Evolutionary conservation across 106 monocot species (phyloP), one percentile per base, ranked within the genome.

Genomic region (Dendrobium nobile): DNA sequence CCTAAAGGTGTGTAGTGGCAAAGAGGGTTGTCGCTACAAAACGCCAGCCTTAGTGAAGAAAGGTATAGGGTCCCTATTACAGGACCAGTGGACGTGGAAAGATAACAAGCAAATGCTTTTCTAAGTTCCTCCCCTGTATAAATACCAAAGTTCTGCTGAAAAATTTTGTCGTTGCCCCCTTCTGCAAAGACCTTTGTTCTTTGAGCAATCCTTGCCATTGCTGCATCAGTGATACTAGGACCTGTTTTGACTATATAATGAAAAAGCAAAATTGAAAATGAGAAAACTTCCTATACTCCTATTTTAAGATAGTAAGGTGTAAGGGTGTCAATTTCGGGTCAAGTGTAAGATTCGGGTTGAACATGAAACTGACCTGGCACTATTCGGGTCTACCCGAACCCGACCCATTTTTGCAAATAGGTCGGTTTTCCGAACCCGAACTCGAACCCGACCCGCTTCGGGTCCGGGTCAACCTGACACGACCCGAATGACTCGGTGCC

Each of bases 81-180:
- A 48, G 96, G 96, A 42, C 96, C 96, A 47, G 90, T 68, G 68
- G 96, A 90, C 44, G 94, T 94, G 31, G 92, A 97, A 47, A 97
- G 68, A 84, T 97, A 97, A 67, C 94, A 97, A 47, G 88, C 90
- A 82, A 86, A 97, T 44, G 90, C 54, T 75, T 94, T 97, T 1
- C 33, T 86, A 31, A 94, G 92, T 56, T 89, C 43, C 82, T 97
- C 96, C 54, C 89, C 92, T 26, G 87, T 89, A 77, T 87, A 75
- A 18, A 77, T 20, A 78, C 86, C 89, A 81, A 97, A 97, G 4
- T 48, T 85, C 64, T 89, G 92, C 70, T 89, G 84, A 75, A 92
- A 97, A 75, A 97, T 68, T 81, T 88, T 94, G 75, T 89, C 90
- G 72, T 80, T 81, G n/a, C 96, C 94, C 26, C 94, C 96, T 80